These are phyloP conservation scores for Tetrapisispora nanseiensis DNA, from an alignment of 805 yeast genomes.

Conservation along the genomic window DNA sequence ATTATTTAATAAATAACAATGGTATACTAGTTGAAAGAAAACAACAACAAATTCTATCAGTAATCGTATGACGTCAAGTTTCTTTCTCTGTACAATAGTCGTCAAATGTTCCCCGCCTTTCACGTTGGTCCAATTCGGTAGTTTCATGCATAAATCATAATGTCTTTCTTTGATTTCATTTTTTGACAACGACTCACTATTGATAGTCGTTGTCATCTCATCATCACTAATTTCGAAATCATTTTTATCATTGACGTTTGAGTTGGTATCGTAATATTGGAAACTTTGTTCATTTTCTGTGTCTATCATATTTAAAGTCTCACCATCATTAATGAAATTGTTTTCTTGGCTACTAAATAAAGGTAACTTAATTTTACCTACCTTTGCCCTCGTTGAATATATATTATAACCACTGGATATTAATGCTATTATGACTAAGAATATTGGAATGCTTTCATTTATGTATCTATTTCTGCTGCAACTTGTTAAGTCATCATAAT, in stretches of 20 bases:
- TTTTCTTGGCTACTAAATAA: background rate
- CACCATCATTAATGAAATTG: background rate
- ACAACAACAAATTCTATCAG: slow-evolving; percentile 40
- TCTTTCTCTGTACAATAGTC: slow-evolving; percentile 39
- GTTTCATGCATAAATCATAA: background rate
- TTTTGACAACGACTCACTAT: background rate
- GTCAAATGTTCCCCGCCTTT: background rate
- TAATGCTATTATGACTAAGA: background rate
- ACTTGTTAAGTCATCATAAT: background rate
- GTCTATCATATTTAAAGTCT: background rate
- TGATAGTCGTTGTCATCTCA: background rate
- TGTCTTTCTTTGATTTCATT: background rate
- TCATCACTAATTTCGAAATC: background rate
- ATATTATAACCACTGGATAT: background rate
- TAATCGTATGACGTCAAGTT: slow-evolving; percentile 44
- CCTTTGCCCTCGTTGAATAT: background rate
- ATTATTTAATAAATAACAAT: slow-evolving; percentile 6
- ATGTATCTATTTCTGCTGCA: slow-evolving; percentile 1
- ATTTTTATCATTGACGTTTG: background rate
- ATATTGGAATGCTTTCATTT: background rate
- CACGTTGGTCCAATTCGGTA: background rate
- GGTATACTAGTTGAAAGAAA: slow-evolving; percentile 31
- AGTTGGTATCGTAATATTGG: background rate
- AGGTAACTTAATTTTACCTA: background rate
- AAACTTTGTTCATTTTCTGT: background rate